Conservation (phyloP, 2,329 filamentous ascomycete species). For the Trichoderma endophyticum region DNA sequence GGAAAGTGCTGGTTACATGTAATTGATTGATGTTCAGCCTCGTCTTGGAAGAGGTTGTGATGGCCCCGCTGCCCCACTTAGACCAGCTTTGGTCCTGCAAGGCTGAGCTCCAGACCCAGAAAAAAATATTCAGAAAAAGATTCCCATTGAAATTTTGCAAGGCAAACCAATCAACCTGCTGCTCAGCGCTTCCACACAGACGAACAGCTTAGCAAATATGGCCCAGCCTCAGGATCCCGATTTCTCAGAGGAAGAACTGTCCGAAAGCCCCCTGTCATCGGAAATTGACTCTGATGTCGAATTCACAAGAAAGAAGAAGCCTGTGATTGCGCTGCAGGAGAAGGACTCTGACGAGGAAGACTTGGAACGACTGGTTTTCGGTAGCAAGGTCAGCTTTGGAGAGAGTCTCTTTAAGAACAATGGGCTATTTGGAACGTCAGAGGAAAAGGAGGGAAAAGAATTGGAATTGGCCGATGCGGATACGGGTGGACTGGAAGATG, state of each 20-base stretch:
- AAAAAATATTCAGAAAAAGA: conserved; percentile 27
- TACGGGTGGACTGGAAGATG: conserved; percentile 54
- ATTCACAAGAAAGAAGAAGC: conserved; percentile 17
- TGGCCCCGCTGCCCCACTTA: conserved; percentile 18
- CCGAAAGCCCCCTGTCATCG: conserved; percentile 30
- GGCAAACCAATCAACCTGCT: conserved; percentile 7
- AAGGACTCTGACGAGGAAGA: conserved; percentile 83
- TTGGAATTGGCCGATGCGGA: conserved; percentile 42
- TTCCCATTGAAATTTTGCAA: conserved; percentile 23
- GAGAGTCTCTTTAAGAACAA: conserved; percentile 64
- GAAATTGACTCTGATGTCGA: conserved; percentile 31
- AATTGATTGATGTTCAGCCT: conserved; percentile 23
- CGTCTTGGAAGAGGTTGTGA: background rate
- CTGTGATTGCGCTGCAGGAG: conserved; percentile 40
- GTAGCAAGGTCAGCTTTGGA: conserved; percentile 78
- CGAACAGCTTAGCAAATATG: conserved; percentile 27
- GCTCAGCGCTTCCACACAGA: background rate
- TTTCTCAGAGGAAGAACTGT: conserved; percentile 28
- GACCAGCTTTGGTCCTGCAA: conserved; percentile 24
- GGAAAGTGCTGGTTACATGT: background rate
- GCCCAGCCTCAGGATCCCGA: conserved; percentile 31
- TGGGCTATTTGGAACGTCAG: conserved; percentile 32
- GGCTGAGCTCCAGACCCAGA: conserved; percentile 31
- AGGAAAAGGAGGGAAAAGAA: conserved; percentile 35
- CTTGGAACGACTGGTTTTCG: conserved; percentile 84